Evolutionary conservation across 352 stramenopile genomes (phyloP).

Genomic region (Globisporangium recalcitrans): DNA sequence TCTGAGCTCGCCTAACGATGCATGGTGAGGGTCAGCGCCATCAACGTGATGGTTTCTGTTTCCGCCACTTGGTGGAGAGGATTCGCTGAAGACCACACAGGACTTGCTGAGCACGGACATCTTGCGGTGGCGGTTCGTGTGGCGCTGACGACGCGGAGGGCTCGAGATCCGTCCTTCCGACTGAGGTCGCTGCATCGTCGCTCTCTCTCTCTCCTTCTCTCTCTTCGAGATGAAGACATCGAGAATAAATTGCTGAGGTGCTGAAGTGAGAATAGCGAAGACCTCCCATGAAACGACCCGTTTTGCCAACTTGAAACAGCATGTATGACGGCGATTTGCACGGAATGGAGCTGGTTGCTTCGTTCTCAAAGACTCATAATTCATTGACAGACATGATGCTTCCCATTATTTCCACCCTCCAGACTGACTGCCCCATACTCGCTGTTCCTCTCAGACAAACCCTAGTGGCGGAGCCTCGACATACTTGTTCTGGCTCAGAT

Average conservation of each 20-base stretch:
- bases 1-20: not conserved
- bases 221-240: not conserved
- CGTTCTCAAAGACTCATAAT: no score
- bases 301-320: not conserved
- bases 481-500: constrained; percentile 34
- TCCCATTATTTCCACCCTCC: no score
- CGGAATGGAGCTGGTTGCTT: no score
- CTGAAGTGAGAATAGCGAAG: not conserved
- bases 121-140: constrained; percentile 5
- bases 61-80: not conserved
- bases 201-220: not conserved
- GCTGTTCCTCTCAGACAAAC: constrained; percentile 37
- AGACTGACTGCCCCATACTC: no score
- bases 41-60: no score
- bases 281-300: not conserved
- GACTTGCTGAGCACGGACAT: constrained; percentile 12
- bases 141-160: not conserved
- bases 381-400: no score
- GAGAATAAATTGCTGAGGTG: not conserved
- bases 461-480: constrained; percentile 52
- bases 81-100: constrained; percentile 13
- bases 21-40: no score
- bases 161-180: constrained; percentile 7
- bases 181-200: constrained; percentile 8
- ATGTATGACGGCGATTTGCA: no score